Evolutionary conservation across 2,329 filamentous ascomycete species (phyloP).

Genomic region (Tolypocladium inflatum): DNA sequence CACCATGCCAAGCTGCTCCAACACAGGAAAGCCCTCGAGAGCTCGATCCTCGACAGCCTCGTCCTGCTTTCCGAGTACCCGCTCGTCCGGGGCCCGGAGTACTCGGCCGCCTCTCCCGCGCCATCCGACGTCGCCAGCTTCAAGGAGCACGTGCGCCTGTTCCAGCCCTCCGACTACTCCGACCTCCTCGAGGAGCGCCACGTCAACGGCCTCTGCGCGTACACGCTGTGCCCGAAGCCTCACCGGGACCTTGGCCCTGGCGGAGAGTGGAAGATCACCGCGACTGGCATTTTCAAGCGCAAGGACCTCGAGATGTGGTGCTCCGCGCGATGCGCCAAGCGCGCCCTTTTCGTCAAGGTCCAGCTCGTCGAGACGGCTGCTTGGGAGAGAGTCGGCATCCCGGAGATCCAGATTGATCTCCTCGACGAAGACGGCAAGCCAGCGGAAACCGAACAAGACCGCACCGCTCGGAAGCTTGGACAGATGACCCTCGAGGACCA

Average conservation of each 20-base stretch:
- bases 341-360: conserved; percentile 77
- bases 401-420: conserved; percentile 48
- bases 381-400: conserved; percentile 64
- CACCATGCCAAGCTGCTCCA: conserved; percentile 78
- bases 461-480: conserved; percentile 26
- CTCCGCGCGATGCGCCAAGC: conserved; percentile 64
- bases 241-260: conserved; percentile 45
- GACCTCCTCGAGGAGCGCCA: conserved; percentile 84
- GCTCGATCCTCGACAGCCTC: conserved; percentile 61
- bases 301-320: conserved; percentile 82
- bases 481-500: conserved; percentile 35
- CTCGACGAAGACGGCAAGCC: conserved; percentile 49
- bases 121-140: conserved; percentile 55
- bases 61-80: conserved; percentile 60
- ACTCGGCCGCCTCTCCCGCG: conserved; percentile 38
- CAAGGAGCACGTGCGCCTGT: conserved; percentile 56
- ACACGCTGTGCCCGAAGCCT: conserved; percentile 64
- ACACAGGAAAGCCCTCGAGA: conserved; percentile 69
- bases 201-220: conserved; percentile 73
- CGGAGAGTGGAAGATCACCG: conserved; percentile 60
- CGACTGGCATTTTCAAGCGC: conserved; percentile 53
- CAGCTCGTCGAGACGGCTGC: conserved; percentile 80
- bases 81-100: conserved; percentile 17
- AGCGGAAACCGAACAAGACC: conserved; percentile 30
- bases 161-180: conserved; percentile 85